Base-by-base conservation (phyloP, 768 basidiomycete genomes). In the Macrolepiota fuliginosa region DNA sequence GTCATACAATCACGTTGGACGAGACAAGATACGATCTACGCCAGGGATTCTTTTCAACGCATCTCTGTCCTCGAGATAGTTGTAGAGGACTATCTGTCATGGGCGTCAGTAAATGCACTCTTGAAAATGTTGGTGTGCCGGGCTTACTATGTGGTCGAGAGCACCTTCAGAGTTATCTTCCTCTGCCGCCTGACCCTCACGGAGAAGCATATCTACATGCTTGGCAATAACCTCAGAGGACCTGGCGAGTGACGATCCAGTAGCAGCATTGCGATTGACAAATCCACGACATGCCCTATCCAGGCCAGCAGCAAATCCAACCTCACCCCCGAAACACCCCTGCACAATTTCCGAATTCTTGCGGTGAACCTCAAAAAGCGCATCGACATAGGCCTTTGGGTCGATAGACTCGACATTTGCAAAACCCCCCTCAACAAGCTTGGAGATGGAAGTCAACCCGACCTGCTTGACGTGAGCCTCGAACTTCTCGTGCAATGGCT, bases 211-310 rank as follows among this genome's bases (percentile, higher is more conserved):
- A 72, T 98, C 95, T 13, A 94, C 89, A 67, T 98, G 93, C 75
- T 94, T 95, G 39, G 96, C 96, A 47, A 99, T 83, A 55, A 98
- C 78, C 70, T 98, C 97, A 1, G 97, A 95, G 2, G 94, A 96
- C 74, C 92, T 96, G 29, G 90, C 91, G 2, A 89, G 89, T 4
- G 91, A 92, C 7, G 84, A 79, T 1, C 94, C 94, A 24, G 94
- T 96, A n/a, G 92, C 94, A 58, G 89, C 86, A 73, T 99, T 99
- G 54, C 88, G 84, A 72, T 98, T 99, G 73, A 96, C 92, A 70
- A 96, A 98, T 72, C 96, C 94, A 71, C 94, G 81, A 77, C 96
- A 98, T 5, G 97, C 97, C 84, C 97, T 88, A 75, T 98, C 97
- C 53, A 98, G 81, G 73, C 91, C 91, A 2, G 94, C 96, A 35